Base-by-base conservation (phyloP, 495 filamentous ascomycete species). In the Penicillium coprophilum region DNA sequence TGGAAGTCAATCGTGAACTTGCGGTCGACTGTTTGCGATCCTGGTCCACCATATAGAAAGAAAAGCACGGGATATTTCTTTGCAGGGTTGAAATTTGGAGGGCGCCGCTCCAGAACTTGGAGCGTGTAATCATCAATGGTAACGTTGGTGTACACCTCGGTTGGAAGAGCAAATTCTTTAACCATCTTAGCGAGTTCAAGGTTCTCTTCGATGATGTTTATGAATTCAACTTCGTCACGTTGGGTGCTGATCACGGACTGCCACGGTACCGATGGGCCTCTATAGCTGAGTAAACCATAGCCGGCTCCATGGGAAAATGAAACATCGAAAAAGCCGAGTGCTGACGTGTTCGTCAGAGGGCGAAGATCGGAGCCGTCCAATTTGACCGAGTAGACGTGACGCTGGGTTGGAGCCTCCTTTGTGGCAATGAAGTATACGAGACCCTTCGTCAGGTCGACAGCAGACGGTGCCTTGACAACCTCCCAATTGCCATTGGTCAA, bases 21-120 rank as follows among this genome's bases (percentile, higher is more conserved):
- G 71, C 93, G 92, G 58, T 86, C 75, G 1, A 98, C 94, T 0
- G 78, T 81, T 68, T 98, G 94, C 19, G 91, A 96, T 20, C 88
- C 90, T 0, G 94, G 94, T 6, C 94, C 94, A 31, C 87, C 88
- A 69, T 98, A 98, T 46, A 96, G 83, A 59, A 89, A 85, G 77
- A 98, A 98, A 2, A 98, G 82, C 9, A 98, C 91, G 1, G 94
- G 95, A 60, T 98, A 97, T 62, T 87, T 84, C 69, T 88, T 92
- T 54, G 82, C 86, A 27, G 83, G 77, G 69, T 96, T 85, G 71
- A 97, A 98, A 65, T 96, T 87, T 0, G 95, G 87, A 30, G 94
- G 95, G 0, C 90, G 87, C 19, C 92, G 85, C 71, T 98, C 94
- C 17, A 97, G 78, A 46, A 95, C 87, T 62, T 97, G 89, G 30